Evolutionary conservation across 2,329 filamentous ascomycete species (phyloP).

Genomic region (Colletotrichum sp.): DNA sequence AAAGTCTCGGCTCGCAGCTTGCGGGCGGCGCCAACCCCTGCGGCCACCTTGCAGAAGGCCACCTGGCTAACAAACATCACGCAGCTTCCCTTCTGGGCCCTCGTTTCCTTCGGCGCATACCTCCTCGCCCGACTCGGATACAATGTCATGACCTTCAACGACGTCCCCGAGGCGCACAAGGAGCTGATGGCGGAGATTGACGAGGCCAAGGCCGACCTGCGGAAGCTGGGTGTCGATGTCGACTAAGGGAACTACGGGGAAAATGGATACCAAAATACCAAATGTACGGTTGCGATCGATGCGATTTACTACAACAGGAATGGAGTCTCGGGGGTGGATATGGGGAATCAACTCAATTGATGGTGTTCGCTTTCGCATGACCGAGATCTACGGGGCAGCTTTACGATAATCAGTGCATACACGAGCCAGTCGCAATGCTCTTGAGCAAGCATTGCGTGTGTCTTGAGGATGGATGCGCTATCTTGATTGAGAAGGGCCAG

Average conservation of each 20-base stretch:
- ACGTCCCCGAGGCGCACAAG: conserved; percentile 87
- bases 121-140: conserved; percentile 90
- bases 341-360: neutral
- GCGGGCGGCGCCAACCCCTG: neutral
- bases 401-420: neutral
- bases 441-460: neutral
- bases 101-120: conserved; percentile 90
- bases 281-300: neutral
- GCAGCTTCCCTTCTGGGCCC: conserved; percentile 89
- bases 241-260: conserved; percentile 53
- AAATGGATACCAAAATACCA: neutral
- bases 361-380: neutral
- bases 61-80: neutral
- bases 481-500: neutral
- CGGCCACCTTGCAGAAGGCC: neutral
- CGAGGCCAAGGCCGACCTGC: conserved; percentile 75
- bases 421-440: neutral
- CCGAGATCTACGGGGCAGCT: neutral
- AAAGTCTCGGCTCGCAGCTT: neutral
- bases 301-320: neutral
- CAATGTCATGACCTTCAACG: conserved; percentile 96
- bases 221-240: conserved; percentile 76
- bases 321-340: neutral
- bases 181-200: conserved; percentile 89
- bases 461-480: neutral